Base-by-base conservation (phyloP, 306 rosid species). In the Inga oerstediana region DNA sequence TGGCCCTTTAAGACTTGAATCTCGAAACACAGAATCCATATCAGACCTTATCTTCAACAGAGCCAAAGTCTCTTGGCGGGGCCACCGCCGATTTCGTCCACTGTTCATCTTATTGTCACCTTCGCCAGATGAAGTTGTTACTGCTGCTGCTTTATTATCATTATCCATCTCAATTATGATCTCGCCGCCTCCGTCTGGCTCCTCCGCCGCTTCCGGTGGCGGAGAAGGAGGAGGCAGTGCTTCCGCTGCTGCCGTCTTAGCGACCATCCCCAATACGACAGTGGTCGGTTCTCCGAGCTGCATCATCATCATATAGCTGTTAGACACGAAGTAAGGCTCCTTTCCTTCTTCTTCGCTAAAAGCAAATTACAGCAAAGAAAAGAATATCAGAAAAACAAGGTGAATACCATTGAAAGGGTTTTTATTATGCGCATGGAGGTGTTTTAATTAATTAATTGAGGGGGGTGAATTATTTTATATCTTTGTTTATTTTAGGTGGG, bases 41-140 rank as follows among this genome's bases (percentile, higher is more conserved):
- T 96, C 92, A 0, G 93, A 91, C 78, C 99, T 89, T 87, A 94
- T 94, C 94, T 96, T 90, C 90, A 94, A 82, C 41, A 96, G 90
- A 16, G 97, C 97, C 89, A 96, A 87, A 5, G 99, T 94, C 80
- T 96, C 95, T 71, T 79, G 98, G 5, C 99, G 89, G 73, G 99
- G 99, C 99, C 99, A 96, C 80, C 99, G 88, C 80, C 99, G 88
- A 84, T 92, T 96, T 71, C 91, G 93, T 27, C 92, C 96, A 27
- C 77, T 68, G 43, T 74, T 86, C 49, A 82, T 87, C 72, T 87
- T 54, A 19, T 54, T 91, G 49, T 90, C 91, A 34, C 80, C 85
- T 37, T 82, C 89, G 32, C 83, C 87, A 19, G 75, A 89, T 16
- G 89, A 89, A 85, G 78, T 85, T 14, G 85, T 72, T 14, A 80